Percentiles rank a stretch among this genome's conserved stretches.
Conservation (phyloP, 805 yeast genomes). For the Isabelozyma heimii region DNA sequence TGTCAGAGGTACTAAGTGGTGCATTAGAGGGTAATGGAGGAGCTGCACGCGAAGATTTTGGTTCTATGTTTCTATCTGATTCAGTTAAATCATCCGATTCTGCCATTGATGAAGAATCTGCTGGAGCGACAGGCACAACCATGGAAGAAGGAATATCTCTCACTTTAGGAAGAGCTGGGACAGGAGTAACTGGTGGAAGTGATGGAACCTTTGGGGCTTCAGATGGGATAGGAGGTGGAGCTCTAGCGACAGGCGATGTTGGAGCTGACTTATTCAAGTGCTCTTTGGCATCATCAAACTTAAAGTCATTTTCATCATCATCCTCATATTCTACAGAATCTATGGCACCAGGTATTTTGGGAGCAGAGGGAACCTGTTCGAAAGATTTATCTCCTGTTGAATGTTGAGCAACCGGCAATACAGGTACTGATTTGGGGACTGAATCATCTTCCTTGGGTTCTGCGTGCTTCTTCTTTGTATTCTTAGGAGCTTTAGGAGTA, state of each 20-base stretch:
- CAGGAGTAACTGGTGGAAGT: neutral
- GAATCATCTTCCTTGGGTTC: constrained; percentile 3
- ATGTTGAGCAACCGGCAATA: constrained; percentile 51
- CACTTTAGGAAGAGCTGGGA: neutral
- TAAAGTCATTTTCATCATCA: constrained; percentile 3
- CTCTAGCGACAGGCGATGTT: neutral
- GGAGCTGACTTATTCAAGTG: neutral
- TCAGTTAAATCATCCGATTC: constrained; percentile 23
- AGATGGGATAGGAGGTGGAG: neutral
- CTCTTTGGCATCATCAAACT: constrained; percentile 3
- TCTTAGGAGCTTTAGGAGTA: constrained; percentile 5
- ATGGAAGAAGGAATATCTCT: constrained; percentile 2
- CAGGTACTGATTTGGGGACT: constrained; percentile 44
- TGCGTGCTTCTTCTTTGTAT: constrained; percentile 7
- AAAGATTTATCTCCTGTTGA: constrained; percentile 10
- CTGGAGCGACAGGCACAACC: constrained; percentile 4
- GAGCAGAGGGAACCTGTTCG: neutral
- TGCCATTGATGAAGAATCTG: constrained; percentile 9
- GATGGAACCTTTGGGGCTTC: neutral
- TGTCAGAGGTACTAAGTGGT: constrained; percentile 4
- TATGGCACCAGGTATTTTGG: constrained; percentile 10
- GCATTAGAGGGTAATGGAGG: neutral
- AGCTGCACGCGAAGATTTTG: constrained; percentile 5
- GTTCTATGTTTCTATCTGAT: constrained; percentile 11
- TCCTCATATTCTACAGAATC: constrained; percentile 21